These are phyloP conservation scores for Cudoniella acicularis DNA, from an alignment of 495 filamentous ascomycete genomes.

Conservation along the genomic window DNA sequence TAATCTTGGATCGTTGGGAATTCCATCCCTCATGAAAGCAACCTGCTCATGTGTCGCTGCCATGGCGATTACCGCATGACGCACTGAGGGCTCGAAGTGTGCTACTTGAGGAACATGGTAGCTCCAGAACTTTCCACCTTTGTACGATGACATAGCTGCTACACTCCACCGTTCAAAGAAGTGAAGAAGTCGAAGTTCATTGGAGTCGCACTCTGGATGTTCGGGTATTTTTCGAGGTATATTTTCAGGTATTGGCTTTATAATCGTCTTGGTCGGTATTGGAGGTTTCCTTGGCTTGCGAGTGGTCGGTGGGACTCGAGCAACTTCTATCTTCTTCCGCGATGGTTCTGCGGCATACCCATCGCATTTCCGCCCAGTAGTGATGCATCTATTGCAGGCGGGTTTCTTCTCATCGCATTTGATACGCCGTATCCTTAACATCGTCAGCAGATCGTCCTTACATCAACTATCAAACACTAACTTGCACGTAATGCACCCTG, in stretches of 20 bases:
- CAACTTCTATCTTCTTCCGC: not conserved
- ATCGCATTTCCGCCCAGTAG: constrained; percentile 14
- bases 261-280: not conserved
- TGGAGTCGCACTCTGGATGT: not conserved
- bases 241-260: not conserved
- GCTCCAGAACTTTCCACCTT: not conserved
- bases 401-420: constrained; percentile 22
- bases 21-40: not conserved
- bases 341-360: constrained; percentile 12
- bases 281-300: not conserved
- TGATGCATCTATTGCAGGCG: not conserved
- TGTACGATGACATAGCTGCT: not conserved
- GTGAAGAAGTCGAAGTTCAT: not conserved
- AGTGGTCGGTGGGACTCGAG: not conserved
- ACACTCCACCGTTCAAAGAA: not conserved
- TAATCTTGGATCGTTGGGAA: constrained; percentile 1
- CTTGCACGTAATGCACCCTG: constrained; percentile 3
- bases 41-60: not conserved
- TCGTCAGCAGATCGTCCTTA: not conserved
- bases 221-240: not conserved
- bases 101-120: not conserved
- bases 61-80: constrained; percentile 3
- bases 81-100: not conserved
- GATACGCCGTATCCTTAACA: constrained; percentile 3
- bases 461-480: not conserved